Base-by-base conservation (phyloP, 345 rosid genomes). In the Acer saccharum region DNA sequence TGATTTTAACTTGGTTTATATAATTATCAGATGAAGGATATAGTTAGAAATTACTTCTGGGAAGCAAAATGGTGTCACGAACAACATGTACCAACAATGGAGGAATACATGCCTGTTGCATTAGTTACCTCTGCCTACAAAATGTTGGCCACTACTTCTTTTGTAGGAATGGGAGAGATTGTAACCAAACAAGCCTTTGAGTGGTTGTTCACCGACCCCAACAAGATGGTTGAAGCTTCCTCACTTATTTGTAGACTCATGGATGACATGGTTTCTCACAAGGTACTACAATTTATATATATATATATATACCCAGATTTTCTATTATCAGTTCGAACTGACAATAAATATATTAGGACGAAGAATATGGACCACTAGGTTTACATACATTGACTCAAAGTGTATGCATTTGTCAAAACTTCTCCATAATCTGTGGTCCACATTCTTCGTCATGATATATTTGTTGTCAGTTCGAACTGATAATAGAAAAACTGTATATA, bases 1-100 rank as follows among this genome's bases (percentile, higher is more conserved):
- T 32, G 35, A 32, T 32, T 32, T 32, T 32, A 4, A 32, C 2
- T 32, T 32, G 6, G 35, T 32, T 32, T 32, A 32, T 32, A 32
- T 10, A 46, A 46, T 43, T 43, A 43, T 46, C 65, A 86, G 87
- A 80, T 86, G 85, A 81, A 58, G 25, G 25, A 52, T 3, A 3
- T 58, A n/a, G 78, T 64, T 18, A 77, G 61, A 48, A 55, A 76
- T 4, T 84, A 80, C 74, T 76, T 72, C 6, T 11, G 10, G 1
- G 87, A 87, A 75, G 81, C 89, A 1, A 76, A 65, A 61, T 87
- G 87, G 86, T 52, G 63, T 1, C 54, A 84, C 35, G 10, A 63
- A 13, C 10, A 61, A 0, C 27, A 82, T 71, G 65, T 71, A 13
- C 87, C 86, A 0, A 75, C 74, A 1, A 17, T 84, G 46, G 82